Conservation (phyloP, 1,284 basidiomycete genomes). For the Salmacisia buchloeana region DNA sequence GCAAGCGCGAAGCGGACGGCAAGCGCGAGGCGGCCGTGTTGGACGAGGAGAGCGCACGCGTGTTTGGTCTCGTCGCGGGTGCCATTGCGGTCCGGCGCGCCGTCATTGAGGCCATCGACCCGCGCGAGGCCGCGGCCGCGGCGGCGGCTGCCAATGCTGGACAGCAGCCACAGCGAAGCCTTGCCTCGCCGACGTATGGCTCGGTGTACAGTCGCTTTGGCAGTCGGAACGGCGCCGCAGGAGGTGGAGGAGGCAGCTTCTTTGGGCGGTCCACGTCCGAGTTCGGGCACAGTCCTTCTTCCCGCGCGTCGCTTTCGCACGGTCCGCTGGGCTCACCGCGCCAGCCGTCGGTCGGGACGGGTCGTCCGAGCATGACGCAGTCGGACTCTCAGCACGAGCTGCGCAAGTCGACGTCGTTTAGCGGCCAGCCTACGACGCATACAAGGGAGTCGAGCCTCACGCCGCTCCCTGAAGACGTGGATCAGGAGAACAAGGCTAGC, state of each 20-base stretch:
- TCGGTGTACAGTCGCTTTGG: constrained; percentile 15
- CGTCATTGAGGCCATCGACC: constrained; percentile 9
- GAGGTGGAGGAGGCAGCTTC: no score
- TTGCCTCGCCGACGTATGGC: constrained; percentile 13
- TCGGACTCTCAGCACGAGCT: background rate
- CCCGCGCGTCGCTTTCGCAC: background rate
- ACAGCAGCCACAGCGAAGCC: constrained; percentile 18
- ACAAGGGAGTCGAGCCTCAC: constrained; percentile 4
- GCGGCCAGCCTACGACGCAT: background rate
- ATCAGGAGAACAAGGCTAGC: background rate
- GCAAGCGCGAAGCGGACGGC: constrained; percentile 1
- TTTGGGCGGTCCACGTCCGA: background rate
- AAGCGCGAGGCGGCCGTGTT: constrained; percentile 19
- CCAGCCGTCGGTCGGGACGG: no score
- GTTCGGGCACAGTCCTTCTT: background rate
- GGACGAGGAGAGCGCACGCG: constrained; percentile 30
- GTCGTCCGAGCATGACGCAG: background rate
- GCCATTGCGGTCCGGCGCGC: background rate
- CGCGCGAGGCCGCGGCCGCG: background rate
- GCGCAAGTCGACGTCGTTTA: constrained; percentile 1
- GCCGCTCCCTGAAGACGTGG: background rate
- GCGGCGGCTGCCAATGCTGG: background rate
- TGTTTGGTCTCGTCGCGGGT: constrained; percentile 22
- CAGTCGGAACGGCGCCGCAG: background rate
- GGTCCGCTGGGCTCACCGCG: background rate